Conservation (phyloP, 73 alveolate genomes). For the Paramecium bursaria region DNA sequence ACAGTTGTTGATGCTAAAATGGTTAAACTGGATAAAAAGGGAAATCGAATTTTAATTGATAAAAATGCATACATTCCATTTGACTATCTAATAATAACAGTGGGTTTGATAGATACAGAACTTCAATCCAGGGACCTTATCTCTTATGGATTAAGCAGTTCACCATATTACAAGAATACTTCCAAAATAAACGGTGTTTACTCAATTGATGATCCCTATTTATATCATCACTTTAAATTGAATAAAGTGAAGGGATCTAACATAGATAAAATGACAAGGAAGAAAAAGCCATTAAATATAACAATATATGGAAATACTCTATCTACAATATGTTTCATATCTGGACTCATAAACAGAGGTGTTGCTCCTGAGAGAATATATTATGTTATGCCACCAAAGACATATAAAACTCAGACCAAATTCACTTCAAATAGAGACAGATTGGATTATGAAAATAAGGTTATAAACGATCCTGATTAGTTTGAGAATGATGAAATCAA, state of each 20-base stretch:
- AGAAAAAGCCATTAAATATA: slow-evolving; percentile 81
- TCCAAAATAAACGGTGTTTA: slow-evolving; percentile 77
- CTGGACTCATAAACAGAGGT: slow-evolving; percentile 93
- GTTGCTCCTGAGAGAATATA: slow-evolving; percentile 91
- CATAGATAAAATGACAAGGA: slow-evolving; percentile 80
- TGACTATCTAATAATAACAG: slow-evolving; percentile 92
- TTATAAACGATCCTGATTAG: slow-evolving; percentile 80
- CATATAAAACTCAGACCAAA: slow-evolving; percentile 11
- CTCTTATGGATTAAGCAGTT: slow-evolving; percentile 77
- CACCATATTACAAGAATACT: slow-evolving; percentile 81
- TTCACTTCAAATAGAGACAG: slow-evolving; percentile 58
- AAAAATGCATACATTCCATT: slow-evolving; percentile 94
- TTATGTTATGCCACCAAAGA: slow-evolving; percentile 89
- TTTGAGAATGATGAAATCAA: slow-evolving; percentile 81
- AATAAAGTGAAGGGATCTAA: slow-evolving; percentile 75
- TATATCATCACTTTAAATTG: slow-evolving; percentile 82
- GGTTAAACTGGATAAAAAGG: slow-evolving; percentile 94
- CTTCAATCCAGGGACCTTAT: slow-evolving; percentile 76
- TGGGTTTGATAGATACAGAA: slow-evolving; percentile 96
- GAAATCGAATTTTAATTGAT: slow-evolving; percentile 91
- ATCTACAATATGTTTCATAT: slow-evolving; percentile 89
- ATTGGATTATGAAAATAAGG: slow-evolving; percentile 61
- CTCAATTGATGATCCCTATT: slow-evolving; percentile 90
- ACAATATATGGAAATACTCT: slow-evolving; percentile 95
- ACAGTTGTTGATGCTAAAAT: slow-evolving; percentile 95